These are phyloP conservation scores for Diaporthe sp. DNA, from an alignment of 2,329 filamentous ascomycete genomes.

Conservation along the genomic window DNA sequence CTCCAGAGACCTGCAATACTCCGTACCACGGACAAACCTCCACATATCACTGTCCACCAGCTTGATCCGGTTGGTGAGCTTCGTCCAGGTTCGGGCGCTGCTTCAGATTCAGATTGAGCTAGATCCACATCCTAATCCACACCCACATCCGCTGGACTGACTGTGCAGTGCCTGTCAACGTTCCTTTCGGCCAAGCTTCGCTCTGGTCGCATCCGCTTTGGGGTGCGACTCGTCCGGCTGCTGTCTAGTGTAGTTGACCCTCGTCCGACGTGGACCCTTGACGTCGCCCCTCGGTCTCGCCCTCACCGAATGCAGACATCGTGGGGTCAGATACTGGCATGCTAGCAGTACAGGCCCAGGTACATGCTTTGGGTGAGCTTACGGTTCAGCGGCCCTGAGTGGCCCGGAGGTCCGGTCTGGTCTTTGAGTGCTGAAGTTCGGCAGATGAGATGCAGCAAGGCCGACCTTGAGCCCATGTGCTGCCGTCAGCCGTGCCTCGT, in stretches of 20 bases:
- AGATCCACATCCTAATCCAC: not conserved
- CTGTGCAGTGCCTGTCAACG: not conserved
- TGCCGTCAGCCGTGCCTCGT: not conserved
- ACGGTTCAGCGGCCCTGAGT: not conserved
- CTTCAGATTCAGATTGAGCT: slow-evolving; percentile 28
- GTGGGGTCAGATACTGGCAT: not conserved
- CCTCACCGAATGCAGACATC: slow-evolving; percentile 2
- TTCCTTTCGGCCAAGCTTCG: not conserved
- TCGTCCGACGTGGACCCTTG: not conserved
- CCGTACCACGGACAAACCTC: slow-evolving; percentile 31
- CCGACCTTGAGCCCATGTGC: not conserved
- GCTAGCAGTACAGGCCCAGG: not conserved
- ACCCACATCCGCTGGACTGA: not conserved
- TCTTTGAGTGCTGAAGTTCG: slow-evolving; percentile 10
- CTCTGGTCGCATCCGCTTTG: not conserved
- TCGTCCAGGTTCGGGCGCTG: slow-evolving; percentile 14
- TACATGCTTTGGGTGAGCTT: not conserved
- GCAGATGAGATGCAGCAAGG: slow-evolving; percentile 29
- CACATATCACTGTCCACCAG: slow-evolving; percentile 4
- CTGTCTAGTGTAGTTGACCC: not conserved
- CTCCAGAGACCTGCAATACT: not conserved
- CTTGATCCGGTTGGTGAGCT: slow-evolving; percentile 30
- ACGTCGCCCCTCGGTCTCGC: not conserved
- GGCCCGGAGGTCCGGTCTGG: slow-evolving; percentile 31
- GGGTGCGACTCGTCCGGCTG: not conserved